These are phyloP conservation scores for Exophiala mesophila DNA, from an alignment of 2,329 filamentous ascomycete genomes.

Conservation along the genomic window DNA sequence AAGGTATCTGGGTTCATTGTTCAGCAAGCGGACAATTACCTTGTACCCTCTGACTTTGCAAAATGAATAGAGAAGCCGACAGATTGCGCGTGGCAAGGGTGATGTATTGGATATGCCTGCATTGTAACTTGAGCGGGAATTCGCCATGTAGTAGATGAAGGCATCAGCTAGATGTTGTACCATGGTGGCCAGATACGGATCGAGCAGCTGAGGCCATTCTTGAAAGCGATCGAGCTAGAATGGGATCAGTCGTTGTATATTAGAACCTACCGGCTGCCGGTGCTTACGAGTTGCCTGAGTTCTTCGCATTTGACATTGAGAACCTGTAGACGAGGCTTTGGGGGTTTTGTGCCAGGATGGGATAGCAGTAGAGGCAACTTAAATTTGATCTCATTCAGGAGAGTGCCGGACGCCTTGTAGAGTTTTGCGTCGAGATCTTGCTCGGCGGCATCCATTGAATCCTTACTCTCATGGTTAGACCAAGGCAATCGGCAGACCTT, in stretches of 20 bases:
- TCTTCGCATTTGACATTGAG: conserved; percentile 11
- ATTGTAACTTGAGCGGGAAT: conserved; percentile 25
- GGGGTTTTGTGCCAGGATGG: conserved; percentile 21
- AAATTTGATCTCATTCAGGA: conserved; percentile 38
- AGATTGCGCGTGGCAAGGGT: conserved; percentile 65
- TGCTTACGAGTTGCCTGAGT: conserved; percentile 23
- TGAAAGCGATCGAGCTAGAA: conserved; percentile 76
- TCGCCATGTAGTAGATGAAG: conserved; percentile 51
- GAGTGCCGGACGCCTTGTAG: conserved; percentile 42
- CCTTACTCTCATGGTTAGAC: no score
- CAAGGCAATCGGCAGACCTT: no score
- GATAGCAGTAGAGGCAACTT: conserved; percentile 39
- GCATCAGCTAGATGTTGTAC: conserved; percentile 70
- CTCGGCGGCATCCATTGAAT: conserved; percentile 42
- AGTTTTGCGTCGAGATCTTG: conserved; percentile 42
- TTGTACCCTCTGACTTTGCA: conserved; percentile 95
- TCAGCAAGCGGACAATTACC: conserved; percentile 83
- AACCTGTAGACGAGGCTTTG: conserved; percentile 8
- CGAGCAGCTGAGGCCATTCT: conserved; percentile 88
- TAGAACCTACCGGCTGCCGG: not conserved
- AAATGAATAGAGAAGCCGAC: conserved; percentile 76
- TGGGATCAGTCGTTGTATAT: conserved; percentile 8
- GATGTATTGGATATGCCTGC: conserved; percentile 30
- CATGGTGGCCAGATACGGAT: conserved; percentile 72
- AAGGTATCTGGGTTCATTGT: conserved; percentile 80